Conservation (phyloP, 2,329 filamentous ascomycete genomes). For the Exophiala viscosa region DNA sequence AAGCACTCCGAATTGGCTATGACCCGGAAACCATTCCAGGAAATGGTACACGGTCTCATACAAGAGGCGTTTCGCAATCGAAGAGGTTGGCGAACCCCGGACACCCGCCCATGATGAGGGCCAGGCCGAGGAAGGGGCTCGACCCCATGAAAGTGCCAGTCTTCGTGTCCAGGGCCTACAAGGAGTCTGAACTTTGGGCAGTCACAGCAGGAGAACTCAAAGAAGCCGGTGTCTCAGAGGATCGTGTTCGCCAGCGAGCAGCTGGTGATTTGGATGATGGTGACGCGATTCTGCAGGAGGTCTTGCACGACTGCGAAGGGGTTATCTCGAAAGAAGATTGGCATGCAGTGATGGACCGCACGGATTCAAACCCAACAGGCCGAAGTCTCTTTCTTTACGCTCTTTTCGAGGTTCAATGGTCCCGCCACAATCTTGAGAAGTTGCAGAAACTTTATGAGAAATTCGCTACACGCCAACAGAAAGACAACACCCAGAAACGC, state of each 20-base stretch:
- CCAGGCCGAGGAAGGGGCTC: conserved; percentile 5
- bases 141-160: conserved; percentile 10
- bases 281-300: conserved; percentile 7
- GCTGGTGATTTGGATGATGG: conserved; percentile 6
- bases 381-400: conserved; percentile 22
- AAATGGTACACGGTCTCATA: neutral
- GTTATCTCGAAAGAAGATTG: conserved; percentile 17
- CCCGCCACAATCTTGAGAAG: conserved; percentile 6
- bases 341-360: neutral
- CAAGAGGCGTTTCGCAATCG: neutral
- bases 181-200: conserved; percentile 5
- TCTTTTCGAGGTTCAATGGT: conserved; percentile 21
- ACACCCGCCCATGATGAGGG: conserved; percentile 1
- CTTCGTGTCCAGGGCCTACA: conserved; percentile 12
- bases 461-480: conserved; percentile 15
- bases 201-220: conserved; percentile 25
- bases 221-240: conserved; percentile 17
- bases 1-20: conserved; percentile 20
- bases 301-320: conserved; percentile 8
- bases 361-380: conserved; percentile 17
- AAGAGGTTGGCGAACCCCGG: neutral
- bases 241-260: conserved; percentile 17
- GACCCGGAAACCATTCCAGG: neutral
- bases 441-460: conserved; percentile 8
- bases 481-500: conserved; percentile 20